phyloP scores from a whole-genome alignment of 176 grass and related monocot genomes.

The Elaeis guineensis region DNA sequence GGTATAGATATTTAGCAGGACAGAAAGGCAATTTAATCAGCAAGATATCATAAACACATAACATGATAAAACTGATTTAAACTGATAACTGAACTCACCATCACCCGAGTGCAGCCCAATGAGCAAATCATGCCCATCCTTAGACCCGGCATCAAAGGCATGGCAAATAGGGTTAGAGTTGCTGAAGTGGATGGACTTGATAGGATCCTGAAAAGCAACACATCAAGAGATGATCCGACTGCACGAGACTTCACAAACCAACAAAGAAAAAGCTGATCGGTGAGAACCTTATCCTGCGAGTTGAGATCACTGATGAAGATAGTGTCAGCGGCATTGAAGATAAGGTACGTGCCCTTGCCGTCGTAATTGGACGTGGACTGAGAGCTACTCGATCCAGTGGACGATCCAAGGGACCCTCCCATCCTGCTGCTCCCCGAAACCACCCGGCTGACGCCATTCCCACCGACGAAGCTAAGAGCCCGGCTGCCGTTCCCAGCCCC shows the following conservation, averaged over 20 bases:
- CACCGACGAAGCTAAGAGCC: constrained; percentile 71
- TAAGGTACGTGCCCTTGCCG: constrained; percentile 76
- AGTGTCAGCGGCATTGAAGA: constrained; percentile 69
- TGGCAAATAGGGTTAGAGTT: constrained; percentile 72
- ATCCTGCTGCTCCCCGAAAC: constrained; percentile 60
- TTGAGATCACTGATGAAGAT: constrained; percentile 91
- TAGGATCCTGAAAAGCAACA: constrained; percentile 42
- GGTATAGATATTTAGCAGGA: constrained; percentile 5
- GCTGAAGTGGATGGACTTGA: constrained; percentile 89
- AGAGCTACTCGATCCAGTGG: constrained; percentile 26
- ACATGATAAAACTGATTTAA: too few species aligned
- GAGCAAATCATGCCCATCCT: constrained; percentile 84
- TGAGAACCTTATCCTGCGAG: constrained; percentile 67
- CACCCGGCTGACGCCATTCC: constrained; percentile 53
- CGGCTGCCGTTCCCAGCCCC: constrained; percentile 60
- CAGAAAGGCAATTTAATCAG: too few species aligned
- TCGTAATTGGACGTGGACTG: constrained; percentile 59
- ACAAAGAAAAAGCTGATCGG: not conserved
- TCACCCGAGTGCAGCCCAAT: constrained; percentile 82
- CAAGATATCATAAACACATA: too few species aligned
- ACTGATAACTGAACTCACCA: constrained; percentile 24
- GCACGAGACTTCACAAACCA: constrained; percentile 16
- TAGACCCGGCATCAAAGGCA: constrained; percentile 82
- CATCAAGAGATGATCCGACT: not conserved
- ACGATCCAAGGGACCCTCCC: constrained; percentile 37